Evolutionary conservation across 257 asterid species (phyloP), one percentile per base, ranked within the genome.

Genomic region (Paulownia fortunei): DNA sequence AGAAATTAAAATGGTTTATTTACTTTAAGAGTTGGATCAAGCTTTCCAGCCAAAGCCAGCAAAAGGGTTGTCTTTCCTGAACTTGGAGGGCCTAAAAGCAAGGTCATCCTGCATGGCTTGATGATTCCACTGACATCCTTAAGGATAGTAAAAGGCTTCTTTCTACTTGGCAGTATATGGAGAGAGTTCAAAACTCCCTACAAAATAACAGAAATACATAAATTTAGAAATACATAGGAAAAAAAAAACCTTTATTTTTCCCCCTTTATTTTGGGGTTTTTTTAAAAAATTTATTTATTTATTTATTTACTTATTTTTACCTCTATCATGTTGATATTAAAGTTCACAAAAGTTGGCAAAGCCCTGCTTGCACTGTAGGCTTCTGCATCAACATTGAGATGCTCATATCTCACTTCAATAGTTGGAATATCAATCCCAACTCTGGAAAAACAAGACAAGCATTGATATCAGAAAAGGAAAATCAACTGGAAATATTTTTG

Each of bases 11-110:
- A 13, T 60, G 0, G 42, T 4, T 51, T 15, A 11, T 37, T 79
- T 71, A 90, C 95, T 82, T 86, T 83, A 10, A 90, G 82, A 6
- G 79, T 13, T 18, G 83, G 83, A 55, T 90, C 95, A 15, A 88
- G 89, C 58, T 86, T 88, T 63, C 92, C 94, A 7, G 94, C 92
- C 86, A 89, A 83, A 62, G 92, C 94, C 23, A 88, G 66, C 72
- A 89, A 44, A 47, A 89, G 84, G 0, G 91, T 76, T 0, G 92
- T 81, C 74, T 88, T 88, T 9, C 92, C 92, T 0, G 92, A 88
- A 76, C 92, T 82, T 18, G 92, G 92, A 74, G 92, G 92, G 5
- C 92, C 92, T 76, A 88, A 81, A 24, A 88, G 88, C 73, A 88
- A 37, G 6, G 91, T 85, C 93, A 88, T 81, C 34, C 94, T 83